Conservation (phyloP, 2,329 filamentous ascomycete species). For the Domatiomyces catenatus region DNA sequence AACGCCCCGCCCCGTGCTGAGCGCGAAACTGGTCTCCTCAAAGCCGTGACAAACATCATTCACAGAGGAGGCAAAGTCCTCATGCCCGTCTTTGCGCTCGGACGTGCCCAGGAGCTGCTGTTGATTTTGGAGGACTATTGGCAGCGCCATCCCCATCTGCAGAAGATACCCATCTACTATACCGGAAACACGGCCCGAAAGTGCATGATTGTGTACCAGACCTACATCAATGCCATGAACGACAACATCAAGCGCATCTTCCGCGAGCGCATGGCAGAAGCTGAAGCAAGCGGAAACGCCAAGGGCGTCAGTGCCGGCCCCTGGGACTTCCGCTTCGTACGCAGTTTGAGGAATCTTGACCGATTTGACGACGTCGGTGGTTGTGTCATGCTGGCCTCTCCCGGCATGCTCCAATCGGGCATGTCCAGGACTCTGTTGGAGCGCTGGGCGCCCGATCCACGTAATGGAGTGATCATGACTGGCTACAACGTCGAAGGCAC, state of each 20-base stretch:
- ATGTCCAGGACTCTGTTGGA: slow-evolving; percentile 86
- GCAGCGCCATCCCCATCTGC: slow-evolving; percentile 73
- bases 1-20: slow-evolving; percentile 83
- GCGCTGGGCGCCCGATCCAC: slow-evolving; percentile 87
- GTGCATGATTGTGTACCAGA: slow-evolving; percentile 98
- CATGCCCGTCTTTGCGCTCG: slow-evolving; percentile 89
- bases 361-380: slow-evolving; percentile 90
- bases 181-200: slow-evolving; percentile 87
- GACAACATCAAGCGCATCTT: slow-evolving; percentile 98
- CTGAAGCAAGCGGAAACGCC: slow-evolving; percentile 61
- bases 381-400: slow-evolving; percentile 93
- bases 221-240: slow-evolving; percentile 96
- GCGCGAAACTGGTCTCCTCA: slow-evolving; percentile 86
- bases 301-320: slow-evolving; percentile 56
- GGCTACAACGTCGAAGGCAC: slow-evolving; percentile 97
- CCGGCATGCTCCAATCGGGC: slow-evolving; percentile 95
- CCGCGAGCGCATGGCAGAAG: slow-evolving; percentile 77
- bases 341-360: slow-evolving; percentile 81
- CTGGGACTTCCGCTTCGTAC: slow-evolving; percentile 93
- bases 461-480: slow-evolving; percentile 96
- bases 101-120: slow-evolving; percentile 81
- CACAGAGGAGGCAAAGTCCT: slow-evolving; percentile 84
- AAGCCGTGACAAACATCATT: slow-evolving; percentile 77
- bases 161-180: slow-evolving; percentile 91
- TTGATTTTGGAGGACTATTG: slow-evolving; percentile 96